Evolutionary conservation across 2,329 filamentous ascomycete species (phyloP).

Genomic region (Neonectria ditissima): DNA sequence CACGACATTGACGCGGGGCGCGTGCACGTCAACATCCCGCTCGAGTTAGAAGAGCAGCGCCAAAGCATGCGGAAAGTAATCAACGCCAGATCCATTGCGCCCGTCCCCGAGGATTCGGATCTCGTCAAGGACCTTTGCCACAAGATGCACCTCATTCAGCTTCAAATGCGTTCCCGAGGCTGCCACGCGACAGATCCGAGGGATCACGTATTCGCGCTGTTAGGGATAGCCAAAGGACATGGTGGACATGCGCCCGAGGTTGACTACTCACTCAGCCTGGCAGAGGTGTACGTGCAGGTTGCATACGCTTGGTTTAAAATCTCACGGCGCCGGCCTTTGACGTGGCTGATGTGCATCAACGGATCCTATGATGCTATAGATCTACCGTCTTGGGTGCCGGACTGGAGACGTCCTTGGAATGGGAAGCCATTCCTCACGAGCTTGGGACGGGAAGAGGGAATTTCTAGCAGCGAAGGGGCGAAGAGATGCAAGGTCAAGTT

Average conservation of each 20-base stretch:
- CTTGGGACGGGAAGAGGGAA: neutral
- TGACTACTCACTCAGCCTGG: constrained; percentile 9
- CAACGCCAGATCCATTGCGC: neutral
- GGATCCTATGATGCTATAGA: constrained; percentile 5
- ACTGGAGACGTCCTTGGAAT: constrained; percentile 3
- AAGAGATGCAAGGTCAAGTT: neutral
- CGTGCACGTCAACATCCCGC: neutral
- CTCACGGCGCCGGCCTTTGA: neutral
- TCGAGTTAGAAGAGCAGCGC: neutral
- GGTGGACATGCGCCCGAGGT: neutral
- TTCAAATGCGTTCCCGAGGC: neutral
- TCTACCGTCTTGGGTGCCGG: constrained; percentile 15
- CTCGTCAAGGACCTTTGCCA: neutral
- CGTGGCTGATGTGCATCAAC: constrained; percentile 2
- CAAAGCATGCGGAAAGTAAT: neutral
- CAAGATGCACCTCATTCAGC: neutral
- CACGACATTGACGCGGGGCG: neutral
- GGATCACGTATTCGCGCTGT: constrained; percentile 17
- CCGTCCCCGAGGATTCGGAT: neutral
- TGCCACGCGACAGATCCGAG: constrained; percentile 8
- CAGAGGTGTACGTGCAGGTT: neutral
- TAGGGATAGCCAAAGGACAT: constrained; percentile 11
- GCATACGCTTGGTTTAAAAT: neutral
- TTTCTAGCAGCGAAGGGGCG: neutral
- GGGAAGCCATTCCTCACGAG: neutral